Base-by-base conservation (phyloP, 768 basidiomycete species). In the Boletus edulis region DNA sequence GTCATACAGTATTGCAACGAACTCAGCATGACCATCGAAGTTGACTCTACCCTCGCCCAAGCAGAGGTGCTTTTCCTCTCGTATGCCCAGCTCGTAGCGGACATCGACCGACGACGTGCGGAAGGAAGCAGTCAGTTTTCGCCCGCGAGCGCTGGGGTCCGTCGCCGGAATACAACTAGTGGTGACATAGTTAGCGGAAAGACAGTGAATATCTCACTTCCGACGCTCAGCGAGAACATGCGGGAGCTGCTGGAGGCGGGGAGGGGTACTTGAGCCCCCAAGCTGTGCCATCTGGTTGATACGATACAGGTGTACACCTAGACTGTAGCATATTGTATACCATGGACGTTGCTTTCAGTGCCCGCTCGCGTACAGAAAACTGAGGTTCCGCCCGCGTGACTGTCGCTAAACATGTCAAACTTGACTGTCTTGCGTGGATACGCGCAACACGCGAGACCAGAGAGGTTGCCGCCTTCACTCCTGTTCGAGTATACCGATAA, bases 41-140 rank as follows among this genome's bases (percentile, higher is more conserved):
- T 98, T n/a, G 89, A 97, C 68, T 85, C 87, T 1, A 96, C 97
- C 18, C 81, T 99, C 10, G 89, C 93, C 0, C 97, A 98, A 73
- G 97, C 96, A 11, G 97, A 99, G 72, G 94, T 98, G 15, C 80
- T 99, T 20, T 98, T 92, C 79, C 79, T 96, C 3, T 94, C 94
- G 1, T 98, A 97, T 75, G 77, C 86, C 13, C 87, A 91, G 64
- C 73, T 97, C 20, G 86, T 98, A 20, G 89, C 89, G 11, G 94
- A 96, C 68, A 84, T 96, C 62, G 94, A 97, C 68, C 82, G 89
- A 35, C 82, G 88, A 58, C 81, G 79, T 58, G 83, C 82, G 0
- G 91, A 92, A 57, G 80, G 80, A 45, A 48, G 50, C 5, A 56
- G 61, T 14, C 57, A 54, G 17, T 49, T 37, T 40, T 51, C 65